These are phyloP conservation scores for Diversispora epigaea DNA, from an alignment of 192 early-diverging fungal species.

Conservation along the genomic window DNA sequence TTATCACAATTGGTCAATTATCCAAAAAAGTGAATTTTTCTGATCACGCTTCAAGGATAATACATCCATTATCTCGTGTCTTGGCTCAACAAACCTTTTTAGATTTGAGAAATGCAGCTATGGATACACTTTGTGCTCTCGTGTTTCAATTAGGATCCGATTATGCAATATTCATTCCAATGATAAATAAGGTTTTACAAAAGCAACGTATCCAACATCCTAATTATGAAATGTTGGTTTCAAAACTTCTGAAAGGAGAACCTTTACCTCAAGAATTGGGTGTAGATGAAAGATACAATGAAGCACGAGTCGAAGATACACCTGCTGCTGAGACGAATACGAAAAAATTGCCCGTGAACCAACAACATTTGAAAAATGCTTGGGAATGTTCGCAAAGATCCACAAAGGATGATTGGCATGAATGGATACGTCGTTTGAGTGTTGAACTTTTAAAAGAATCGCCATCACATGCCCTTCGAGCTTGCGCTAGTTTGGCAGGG, in stretches of 20 bases:
- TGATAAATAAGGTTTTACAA: slow-evolving; percentile 74
- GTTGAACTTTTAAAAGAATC: slow-evolving; percentile 94
- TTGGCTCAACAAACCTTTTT: slow-evolving; percentile 48
- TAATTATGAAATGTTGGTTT: slow-evolving; percentile 75
- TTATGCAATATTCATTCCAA: slow-evolving; percentile 85
- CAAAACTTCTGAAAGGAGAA: slow-evolving; percentile 74
- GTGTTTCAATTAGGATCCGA: slow-evolving; percentile 83
- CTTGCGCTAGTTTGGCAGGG: slow-evolving; percentile 80
- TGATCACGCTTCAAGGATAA: slow-evolving; percentile 84
- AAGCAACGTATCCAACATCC: slow-evolving; percentile 64
- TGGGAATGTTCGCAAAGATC: slow-evolving; percentile 88
- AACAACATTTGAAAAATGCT: slow-evolving; percentile 76
- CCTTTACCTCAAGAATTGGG: slow-evolving; percentile 59
- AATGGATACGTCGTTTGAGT: slow-evolving; percentile 90
- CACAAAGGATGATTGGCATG: slow-evolving; percentile 91
- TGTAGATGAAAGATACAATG: slow-evolving; percentile 29
- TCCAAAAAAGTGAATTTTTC: slow-evolving; percentile 76
- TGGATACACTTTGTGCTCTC: slow-evolving; percentile 81
- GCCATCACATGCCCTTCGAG: slow-evolving; percentile 91
- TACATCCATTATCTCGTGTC: slow-evolving; percentile 80
- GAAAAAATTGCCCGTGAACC: slow-evolving; percentile 83
- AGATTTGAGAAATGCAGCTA: slow-evolving; percentile 62
- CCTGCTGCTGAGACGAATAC: slow-evolving; percentile 57
- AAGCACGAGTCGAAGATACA: slow-evolving; percentile 48
- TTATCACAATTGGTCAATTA: slow-evolving; percentile 72